Conservation (phyloP, 345 rosid species). For the Lagerstroemia speciosa region DNA sequence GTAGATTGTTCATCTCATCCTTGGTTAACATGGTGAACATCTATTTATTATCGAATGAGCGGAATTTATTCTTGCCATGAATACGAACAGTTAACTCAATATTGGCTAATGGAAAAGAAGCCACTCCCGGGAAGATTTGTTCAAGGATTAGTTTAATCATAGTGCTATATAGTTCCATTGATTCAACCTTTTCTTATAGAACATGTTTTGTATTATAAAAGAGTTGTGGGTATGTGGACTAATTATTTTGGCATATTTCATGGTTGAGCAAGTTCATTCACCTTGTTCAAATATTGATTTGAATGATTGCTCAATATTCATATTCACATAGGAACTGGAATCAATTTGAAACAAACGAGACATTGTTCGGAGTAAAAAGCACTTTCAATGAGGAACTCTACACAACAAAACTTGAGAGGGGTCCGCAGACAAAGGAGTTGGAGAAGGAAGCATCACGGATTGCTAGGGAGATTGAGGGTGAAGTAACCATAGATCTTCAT, state of each 20-base stretch:
- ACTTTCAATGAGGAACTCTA: slow-evolving; percentile 86
- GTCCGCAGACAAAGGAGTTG: slow-evolving; percentile 43
- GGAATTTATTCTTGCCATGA: neutral
- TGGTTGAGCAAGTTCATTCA: neutral
- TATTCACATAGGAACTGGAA: slow-evolving; percentile 54
- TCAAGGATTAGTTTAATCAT: neutral
- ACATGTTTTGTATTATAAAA: neutral
- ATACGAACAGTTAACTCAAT: neutral
- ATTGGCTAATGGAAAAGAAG: neutral
- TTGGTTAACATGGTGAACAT: neutral
- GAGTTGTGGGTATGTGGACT: neutral
- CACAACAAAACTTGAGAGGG: slow-evolving; percentile 76
- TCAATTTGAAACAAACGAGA: slow-evolving; percentile 73
- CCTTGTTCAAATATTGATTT: neutral
- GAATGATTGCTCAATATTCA: neutral
- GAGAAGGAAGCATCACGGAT: slow-evolving; percentile 78
- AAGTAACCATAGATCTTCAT: slow-evolving; percentile 77
- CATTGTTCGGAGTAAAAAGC: slow-evolving; percentile 78
- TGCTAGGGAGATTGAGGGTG: slow-evolving; percentile 90
- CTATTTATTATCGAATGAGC: neutral
- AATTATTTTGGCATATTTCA: neutral
- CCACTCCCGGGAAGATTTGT: neutral
- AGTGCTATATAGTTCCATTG: neutral
- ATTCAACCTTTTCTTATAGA: neutral
- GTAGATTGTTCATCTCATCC: neutral